A percentile compares a stretch with the other conserved stretches of the same genome.
These are phyloP conservation scores for Cenchrus purpureus DNA, from an alignment of 176 grass and related monocot genomes.

Conservation along the genomic window DNA sequence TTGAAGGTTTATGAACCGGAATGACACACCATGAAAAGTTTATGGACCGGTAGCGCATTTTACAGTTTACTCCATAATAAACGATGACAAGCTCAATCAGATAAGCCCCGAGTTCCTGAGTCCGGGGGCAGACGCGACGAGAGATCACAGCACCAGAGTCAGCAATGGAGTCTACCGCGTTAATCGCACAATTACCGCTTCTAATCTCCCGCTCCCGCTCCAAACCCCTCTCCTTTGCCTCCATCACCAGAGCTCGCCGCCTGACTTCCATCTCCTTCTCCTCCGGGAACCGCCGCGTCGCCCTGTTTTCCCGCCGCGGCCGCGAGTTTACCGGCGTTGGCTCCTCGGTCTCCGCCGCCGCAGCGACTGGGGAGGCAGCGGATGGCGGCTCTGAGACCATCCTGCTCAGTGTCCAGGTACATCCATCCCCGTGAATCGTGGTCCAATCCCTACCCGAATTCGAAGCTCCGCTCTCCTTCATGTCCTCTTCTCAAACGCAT, in stretches of 20 bases:
- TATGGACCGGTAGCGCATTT: too few relatives aligned
- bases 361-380: slow-evolving; percentile 33
- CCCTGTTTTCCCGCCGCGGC: slow-evolving; percentile 30
- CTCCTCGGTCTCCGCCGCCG: slow-evolving; percentile 21
- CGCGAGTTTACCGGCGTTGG: slow-evolving; percentile 30
- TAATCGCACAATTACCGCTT: slow-evolving; percentile 41
- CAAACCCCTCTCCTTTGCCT: not conserved
- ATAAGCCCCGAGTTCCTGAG: not conserved
- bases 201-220: not conserved
- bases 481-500: not conserved
- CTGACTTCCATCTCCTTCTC: slow-evolving; percentile 36
- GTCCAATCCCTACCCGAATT: not conserved
- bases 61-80: not conserved
- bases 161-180: slow-evolving; percentile 55
- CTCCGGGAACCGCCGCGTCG: slow-evolving; percentile 31
- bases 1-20: too few relatives aligned
- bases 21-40: too few relatives aligned
- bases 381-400: slow-evolving; percentile 52
- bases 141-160: not conserved
- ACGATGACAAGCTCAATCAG: not conserved
- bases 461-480: not conserved
- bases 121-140: not conserved
- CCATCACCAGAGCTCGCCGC: slow-evolving; percentile 35
- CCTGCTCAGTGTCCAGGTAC: slow-evolving; percentile 72
- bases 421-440: not conserved